Percentiles rank a stretch among this genome's conserved stretches.
Conservation (phyloP, 805 yeast genomes). For the Saccharomyces kudriavzevii region DNA sequence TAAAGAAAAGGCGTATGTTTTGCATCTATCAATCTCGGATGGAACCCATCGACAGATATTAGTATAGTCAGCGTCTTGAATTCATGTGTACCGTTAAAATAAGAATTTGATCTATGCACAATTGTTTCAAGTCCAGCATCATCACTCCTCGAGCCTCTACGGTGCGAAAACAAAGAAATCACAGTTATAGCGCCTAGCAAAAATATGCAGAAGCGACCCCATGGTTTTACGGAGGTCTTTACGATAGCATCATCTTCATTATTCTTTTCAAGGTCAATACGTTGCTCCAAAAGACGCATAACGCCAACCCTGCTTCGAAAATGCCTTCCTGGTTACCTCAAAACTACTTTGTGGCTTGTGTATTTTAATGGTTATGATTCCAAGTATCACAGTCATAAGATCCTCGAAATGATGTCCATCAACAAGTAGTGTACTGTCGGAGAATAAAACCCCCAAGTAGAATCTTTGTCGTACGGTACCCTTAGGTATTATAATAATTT, state of each 20-base stretch:
- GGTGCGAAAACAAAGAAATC: not conserved
- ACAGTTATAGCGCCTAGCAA: not conserved
- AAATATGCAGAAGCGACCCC: not conserved
- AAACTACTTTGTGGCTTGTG: not conserved
- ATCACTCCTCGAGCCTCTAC: not conserved
- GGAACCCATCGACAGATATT: slow-evolving; percentile 80
- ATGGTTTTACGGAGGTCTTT: not conserved
- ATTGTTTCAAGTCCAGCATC: not conserved
- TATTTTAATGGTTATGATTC: not conserved
- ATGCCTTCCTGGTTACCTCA: not conserved
- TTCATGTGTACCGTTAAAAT: slow-evolving; percentile 51
- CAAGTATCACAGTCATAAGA: not conserved
- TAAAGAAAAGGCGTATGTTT: slow-evolving; percentile 63
- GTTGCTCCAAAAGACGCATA: not conserved
- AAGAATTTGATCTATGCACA: not conserved
- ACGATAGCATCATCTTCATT: not conserved
- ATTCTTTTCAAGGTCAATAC: not conserved
- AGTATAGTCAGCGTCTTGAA: slow-evolving; percentile 70
- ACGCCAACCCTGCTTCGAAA: not conserved
- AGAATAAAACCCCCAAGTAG: not conserved
- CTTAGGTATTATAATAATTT: not conserved
- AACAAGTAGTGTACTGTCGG: not conserved
- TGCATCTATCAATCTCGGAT: slow-evolving; percentile 73
- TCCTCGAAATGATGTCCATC: not conserved
- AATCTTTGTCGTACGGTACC: not conserved